Percentiles rank a stretch among this genome's conserved stretches.
Evolutionary conservation across 1,284 basidiomycete species (phyloP).

Genomic region (Serendipita sp.): DNA sequence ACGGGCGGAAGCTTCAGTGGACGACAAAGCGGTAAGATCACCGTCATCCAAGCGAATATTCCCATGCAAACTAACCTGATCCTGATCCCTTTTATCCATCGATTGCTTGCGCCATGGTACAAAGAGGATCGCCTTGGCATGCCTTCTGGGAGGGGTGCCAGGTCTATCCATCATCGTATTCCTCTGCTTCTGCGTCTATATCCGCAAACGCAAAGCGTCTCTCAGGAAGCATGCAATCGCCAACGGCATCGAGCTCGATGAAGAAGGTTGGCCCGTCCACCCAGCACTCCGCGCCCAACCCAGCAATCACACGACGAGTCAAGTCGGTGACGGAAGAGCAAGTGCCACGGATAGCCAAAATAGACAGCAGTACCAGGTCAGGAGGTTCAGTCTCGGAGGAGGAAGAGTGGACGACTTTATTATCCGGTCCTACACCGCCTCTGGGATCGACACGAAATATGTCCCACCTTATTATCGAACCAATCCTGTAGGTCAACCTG

Average conservation of each 20-base stretch:
- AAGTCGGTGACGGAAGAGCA: too few species aligned
- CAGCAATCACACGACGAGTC: too few species aligned
- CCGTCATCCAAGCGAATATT: neutral
- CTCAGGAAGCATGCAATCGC: neutral
- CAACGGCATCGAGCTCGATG: conserved; percentile 3
- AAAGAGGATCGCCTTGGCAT: conserved; percentile 1
- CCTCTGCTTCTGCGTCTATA: neutral
- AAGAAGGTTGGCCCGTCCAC: conserved; percentile 6
- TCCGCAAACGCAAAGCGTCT: neutral
- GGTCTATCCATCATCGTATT: neutral
- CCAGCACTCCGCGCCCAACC: neutral
- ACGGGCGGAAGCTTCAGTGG: neutral
- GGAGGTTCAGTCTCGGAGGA: too few species aligned
- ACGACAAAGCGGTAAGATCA: neutral
- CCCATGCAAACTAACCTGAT: neutral
- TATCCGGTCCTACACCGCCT: too few species aligned
- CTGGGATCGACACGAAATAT: too few species aligned
- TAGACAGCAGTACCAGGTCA: too few species aligned
- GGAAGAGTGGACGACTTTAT: too few species aligned
- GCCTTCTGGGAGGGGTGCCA: neutral
- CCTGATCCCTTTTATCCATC: neutral
- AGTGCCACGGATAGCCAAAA: too few species aligned
- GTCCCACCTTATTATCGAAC: too few species aligned
- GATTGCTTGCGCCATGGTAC: neutral
- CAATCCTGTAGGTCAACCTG: too few species aligned